Evolutionary conservation across 1,284 basidiomycete genomes (phyloP).

Genomic region (Kwoniella shivajii): DNA sequence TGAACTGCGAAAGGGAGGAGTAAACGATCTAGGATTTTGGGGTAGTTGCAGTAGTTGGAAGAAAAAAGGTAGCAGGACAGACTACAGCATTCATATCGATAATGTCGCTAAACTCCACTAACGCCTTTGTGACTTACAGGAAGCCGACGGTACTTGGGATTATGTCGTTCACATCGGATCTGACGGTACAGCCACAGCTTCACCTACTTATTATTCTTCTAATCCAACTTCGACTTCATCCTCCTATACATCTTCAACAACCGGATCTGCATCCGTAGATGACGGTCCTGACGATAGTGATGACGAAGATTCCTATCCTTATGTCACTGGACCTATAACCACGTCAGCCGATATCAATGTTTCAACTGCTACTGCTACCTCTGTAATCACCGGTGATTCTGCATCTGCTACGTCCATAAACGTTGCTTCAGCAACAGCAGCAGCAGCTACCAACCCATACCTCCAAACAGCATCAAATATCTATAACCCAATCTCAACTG

Average conservation of each 20-base stretch:
- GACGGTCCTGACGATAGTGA: background rate
- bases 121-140: too few relatives aligned
- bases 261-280: slow-evolving; percentile 7
- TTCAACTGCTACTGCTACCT: slow-evolving; percentile 4
- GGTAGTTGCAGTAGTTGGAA: too few relatives aligned
- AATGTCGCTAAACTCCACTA: too few relatives aligned
- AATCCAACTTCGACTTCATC: slow-evolving; percentile 13
- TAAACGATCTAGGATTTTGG: too few relatives aligned
- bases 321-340: slow-evolving; percentile 19
- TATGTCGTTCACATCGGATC: slow-evolving; percentile 50
- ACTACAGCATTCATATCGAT: too few relatives aligned
- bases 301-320: slow-evolving; percentile 1
- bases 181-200: slow-evolving; percentile 52
- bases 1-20: too few relatives aligned
- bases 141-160: slow-evolving; percentile 53
- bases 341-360: slow-evolving; percentile 19
- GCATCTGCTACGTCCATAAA: slow-evolving; percentile 3
- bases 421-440: slow-evolving; percentile 17
- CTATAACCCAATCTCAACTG: slow-evolving; percentile 23
- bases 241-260: slow-evolving; percentile 1
- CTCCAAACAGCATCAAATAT: slow-evolving; percentile 31
- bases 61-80: too few relatives aligned
- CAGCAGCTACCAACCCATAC: slow-evolving; percentile 26
- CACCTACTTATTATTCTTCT: slow-evolving; percentile 40
- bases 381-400: slow-evolving; percentile 6